Evolutionary conservation across 768 basidiomycete genomes (phyloP), one percentile per base, ranked within the genome.

Genomic region (Mycena galopus): DNA sequence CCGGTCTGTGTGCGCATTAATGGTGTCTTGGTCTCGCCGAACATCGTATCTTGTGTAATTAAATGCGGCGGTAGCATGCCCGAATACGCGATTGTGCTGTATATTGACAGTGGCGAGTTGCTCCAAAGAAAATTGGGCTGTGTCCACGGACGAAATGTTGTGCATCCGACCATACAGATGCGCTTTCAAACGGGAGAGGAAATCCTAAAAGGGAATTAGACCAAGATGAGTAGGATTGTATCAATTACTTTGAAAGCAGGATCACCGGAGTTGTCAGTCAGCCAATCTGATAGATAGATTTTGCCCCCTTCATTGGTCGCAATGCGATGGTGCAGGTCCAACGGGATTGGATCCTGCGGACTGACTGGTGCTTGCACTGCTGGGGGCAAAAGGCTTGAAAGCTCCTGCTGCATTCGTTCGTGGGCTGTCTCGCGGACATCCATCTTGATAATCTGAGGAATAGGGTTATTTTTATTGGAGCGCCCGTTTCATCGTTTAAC

Each of bases 41-140:
- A 86, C 71, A 69, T 87, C 82, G 69, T 87, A 88, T 0, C 84
- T 83, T 0, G 85, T 86, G 66, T 84, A 86, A 73, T 86, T 84
- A 66, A 87, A 56, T 0, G 78, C 80, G 1, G 85, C 33, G 16
- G 78, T 73, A 11, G 77, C 79, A 68, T 84, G 82, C 14, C 10
- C 51, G 37, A 74, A 82, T 23, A 82, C 69, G 39, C 25, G 62
- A 69, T 72, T 76, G 42, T 72, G 47, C 12, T 30, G 72, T 32
- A 78, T 67, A 32, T 59, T 57, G 4, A 77, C 55, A 35, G 50
- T n/a, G 2, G 19, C 30, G 6, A 42, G 61, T 4, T 64, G 30
- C 5, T 64, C 67, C 8, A 32, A 10, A 0, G 53, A 37, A 17
- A 64, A 65, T n/a, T n/a, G n/a, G n/a, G n/a, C n/a, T n/a, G n/a